Percentiles rank a stretch among this genome's conserved stretches.
Evolutionary conservation across 2,329 filamentous ascomycete genomes (phyloP).

Genomic region (Tolypocladium ovalisporum): DNA sequence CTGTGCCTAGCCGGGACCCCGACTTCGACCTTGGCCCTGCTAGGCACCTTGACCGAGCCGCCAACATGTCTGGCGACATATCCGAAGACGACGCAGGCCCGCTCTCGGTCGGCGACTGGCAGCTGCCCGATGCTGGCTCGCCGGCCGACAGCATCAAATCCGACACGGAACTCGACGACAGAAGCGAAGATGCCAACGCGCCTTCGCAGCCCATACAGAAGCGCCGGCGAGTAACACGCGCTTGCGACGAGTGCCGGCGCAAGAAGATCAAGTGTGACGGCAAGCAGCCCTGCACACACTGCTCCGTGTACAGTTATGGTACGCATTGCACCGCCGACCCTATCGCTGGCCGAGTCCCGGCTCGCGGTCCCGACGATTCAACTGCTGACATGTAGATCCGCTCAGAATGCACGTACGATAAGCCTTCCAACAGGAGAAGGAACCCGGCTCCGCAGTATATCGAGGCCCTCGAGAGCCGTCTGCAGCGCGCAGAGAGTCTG

Average conservation of each 20-base stretch:
- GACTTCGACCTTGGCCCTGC: background rate
- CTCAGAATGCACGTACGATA: constrained; percentile 84
- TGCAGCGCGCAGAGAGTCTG: constrained; percentile 74
- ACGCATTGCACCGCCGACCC: constrained; percentile 17
- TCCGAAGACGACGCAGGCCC: constrained; percentile 32
- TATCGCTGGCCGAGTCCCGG: background rate
- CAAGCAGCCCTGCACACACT: constrained; percentile 86
- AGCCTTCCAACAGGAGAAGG: constrained; percentile 81
- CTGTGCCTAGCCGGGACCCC: background rate
- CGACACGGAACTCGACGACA: constrained; percentile 28
- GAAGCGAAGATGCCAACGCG: constrained; percentile 19
- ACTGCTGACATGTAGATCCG: background rate
- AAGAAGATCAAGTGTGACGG: constrained; percentile 87
- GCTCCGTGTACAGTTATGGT: constrained; percentile 98
- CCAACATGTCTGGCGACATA: constrained; percentile 25
- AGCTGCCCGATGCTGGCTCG: constrained; percentile 22
- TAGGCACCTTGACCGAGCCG: constrained; percentile 3
- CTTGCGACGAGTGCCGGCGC: constrained; percentile 71
- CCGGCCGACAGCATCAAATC: constrained; percentile 33
- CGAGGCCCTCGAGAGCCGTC: constrained; percentile 71
- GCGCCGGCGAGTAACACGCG: constrained; percentile 65
- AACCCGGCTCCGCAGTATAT: constrained; percentile 91
- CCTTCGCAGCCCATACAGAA: constrained; percentile 58
- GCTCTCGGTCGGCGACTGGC: constrained; percentile 23
- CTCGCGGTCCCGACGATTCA: background rate